A percentile compares a stretch with the other conserved stretches of the same genome.
Evolutionary conservation across 345 rosid species (phyloP).

Genomic region (Sisymbrium altissimum): DNA sequence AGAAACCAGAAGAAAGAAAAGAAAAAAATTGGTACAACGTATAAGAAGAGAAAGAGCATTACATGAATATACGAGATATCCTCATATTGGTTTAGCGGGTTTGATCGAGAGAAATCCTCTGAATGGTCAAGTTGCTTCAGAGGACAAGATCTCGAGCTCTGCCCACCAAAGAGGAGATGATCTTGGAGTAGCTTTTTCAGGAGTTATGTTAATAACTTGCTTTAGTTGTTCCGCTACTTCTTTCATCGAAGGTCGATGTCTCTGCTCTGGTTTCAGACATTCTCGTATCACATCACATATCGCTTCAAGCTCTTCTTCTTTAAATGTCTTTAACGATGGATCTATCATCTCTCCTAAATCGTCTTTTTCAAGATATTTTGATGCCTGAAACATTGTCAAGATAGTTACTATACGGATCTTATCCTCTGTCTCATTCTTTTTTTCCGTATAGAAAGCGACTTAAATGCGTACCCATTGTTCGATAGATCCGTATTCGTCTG

Average conservation of each 20-base stretch:
- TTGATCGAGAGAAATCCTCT: no score
- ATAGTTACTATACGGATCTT: neutral
- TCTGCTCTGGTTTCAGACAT: conserved; percentile 53
- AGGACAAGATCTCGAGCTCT: no score
- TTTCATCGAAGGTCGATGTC: conserved; percentile 66
- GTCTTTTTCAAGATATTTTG: conserved; percentile 45
- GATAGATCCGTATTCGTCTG: conserved; percentile 61
- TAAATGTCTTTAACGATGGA: conserved; percentile 62
- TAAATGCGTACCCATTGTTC: conserved; percentile 68
- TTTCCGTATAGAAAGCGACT: neutral
- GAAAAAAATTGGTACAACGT: conserved; percentile 4
- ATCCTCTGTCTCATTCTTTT: no score
- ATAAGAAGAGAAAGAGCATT: neutral
- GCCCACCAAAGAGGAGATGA: conserved; percentile 52
- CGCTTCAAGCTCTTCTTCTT: conserved; percentile 59
- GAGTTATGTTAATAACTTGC: conserved; percentile 51
- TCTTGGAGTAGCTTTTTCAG: conserved; percentile 87
- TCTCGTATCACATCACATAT: conserved; percentile 59
- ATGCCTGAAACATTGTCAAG: conserved; percentile 48
- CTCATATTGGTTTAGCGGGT: no score
- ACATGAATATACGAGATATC: no score
- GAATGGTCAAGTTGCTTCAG: no score
- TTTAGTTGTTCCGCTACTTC: conserved; percentile 46
- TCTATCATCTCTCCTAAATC: conserved; percentile 54
- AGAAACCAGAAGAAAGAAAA: neutral